Evolutionary conservation across 2,329 filamentous ascomycete genomes (phyloP).

Genomic region (Ceratocystiopsis minuta): DNA sequence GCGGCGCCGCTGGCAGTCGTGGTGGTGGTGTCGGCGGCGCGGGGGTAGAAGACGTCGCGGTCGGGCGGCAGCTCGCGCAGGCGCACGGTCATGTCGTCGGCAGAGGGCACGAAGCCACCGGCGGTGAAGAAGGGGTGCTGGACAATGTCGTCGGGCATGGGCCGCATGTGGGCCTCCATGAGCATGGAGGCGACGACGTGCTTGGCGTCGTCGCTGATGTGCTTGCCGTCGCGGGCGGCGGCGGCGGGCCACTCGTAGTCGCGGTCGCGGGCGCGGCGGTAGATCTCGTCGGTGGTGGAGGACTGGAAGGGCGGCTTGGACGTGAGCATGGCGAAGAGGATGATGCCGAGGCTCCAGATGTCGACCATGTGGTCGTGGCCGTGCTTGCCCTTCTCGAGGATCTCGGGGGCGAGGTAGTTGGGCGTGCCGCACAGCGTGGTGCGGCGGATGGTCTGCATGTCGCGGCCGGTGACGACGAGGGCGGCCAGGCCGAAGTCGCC

Average conservation of each 20-base stretch:
- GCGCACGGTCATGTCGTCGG: conserved; percentile 38
- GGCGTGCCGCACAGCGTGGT: conserved; percentile 93
- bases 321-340: conserved; percentile 95
- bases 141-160: conserved; percentile 60
- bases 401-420: conserved; percentile 96
- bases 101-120: conserved; percentile 47
- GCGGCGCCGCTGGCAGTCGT: too few relatives aligned
- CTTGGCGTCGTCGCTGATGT: conserved; percentile 58
- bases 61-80: conserved; percentile 40
- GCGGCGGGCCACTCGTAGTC: conserved; percentile 63
- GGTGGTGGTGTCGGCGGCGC: too few relatives aligned
- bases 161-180: conserved; percentile 55
- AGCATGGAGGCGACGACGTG: conserved; percentile 62
- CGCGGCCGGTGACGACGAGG: conserved; percentile 74
- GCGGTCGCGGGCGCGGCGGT: conserved; percentile 48
- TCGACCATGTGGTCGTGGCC: conserved; percentile 97
- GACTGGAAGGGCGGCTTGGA: conserved; percentile 96
- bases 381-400: conserved; percentile 81
- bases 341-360: conserved; percentile 95
- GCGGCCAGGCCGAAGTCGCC: conserved; percentile 94
- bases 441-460: conserved; percentile 66
- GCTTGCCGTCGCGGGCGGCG: conserved; percentile 41
- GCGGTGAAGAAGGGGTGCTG: conserved; percentile 64
- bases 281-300: conserved; percentile 71
- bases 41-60: conserved; percentile 36